phyloP scores from a whole-genome alignment of 179 eudicot species.

The Silene vulgaris region DNA sequence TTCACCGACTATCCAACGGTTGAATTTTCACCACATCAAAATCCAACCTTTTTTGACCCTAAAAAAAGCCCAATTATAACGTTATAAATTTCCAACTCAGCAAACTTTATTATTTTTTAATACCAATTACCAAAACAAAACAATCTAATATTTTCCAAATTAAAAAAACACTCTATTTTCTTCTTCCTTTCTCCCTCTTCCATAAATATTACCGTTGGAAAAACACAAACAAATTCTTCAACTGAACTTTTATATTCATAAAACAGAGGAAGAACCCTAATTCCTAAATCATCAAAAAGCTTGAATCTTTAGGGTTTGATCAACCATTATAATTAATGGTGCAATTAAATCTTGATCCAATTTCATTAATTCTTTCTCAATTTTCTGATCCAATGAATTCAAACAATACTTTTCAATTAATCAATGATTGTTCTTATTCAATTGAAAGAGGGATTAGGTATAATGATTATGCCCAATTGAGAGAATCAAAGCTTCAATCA shows the following conservation, averaged over 20 bases:
- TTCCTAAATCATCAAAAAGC: neutral
- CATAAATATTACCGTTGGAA: conserved; percentile 37
- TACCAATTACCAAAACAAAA: too few relatives aligned
- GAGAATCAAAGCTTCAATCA: conserved; percentile 46
- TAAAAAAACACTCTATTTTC: too few relatives aligned
- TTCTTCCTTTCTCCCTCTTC: neutral
- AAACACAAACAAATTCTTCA: conserved; percentile 16
- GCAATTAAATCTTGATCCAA: conserved; percentile 41
- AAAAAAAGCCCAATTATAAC: conserved; percentile 5
- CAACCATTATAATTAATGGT: conserved; percentile 21
- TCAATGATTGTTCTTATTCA: conserved; percentile 32
- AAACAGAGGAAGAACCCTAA: conserved; percentile 18
- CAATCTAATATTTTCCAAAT: too few relatives aligned
- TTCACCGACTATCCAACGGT: conserved; percentile 24
- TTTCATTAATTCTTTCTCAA: conserved; percentile 47
- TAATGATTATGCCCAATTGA: conserved; percentile 43
- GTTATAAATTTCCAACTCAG: neutral
- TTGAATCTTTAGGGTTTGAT: neutral
- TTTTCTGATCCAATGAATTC: conserved; percentile 25
- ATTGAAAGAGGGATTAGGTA: conserved; percentile 58
- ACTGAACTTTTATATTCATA: neutral
- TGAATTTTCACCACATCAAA: neutral
- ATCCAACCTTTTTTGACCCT: neutral
- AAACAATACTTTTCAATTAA: conserved; percentile 32
- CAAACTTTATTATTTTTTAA: neutral